These are phyloP conservation scores for Bertia moriformis DNA, from an alignment of 2,329 filamentous ascomycete genomes.

Conservation along the genomic window DNA sequence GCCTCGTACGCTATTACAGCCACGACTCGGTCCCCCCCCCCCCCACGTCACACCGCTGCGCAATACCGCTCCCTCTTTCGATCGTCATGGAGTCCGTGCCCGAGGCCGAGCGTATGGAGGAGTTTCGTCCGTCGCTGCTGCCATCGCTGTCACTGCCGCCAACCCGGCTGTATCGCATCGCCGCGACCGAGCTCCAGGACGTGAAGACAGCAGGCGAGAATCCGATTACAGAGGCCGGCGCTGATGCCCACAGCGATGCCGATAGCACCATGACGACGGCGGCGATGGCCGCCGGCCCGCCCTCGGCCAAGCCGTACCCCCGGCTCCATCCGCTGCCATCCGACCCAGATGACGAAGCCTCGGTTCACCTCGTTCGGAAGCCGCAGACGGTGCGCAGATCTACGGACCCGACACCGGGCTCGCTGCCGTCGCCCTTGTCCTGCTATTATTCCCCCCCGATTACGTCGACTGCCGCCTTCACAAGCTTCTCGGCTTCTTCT, in stretches of 20 bases:
- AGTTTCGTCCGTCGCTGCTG: conserved; percentile 43
- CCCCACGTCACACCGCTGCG: no score
- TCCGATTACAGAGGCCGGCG: conserved; percentile 2
- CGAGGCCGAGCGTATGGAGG: conserved; percentile 55
- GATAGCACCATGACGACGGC: no score
- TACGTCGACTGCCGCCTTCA: conserved; percentile 4
- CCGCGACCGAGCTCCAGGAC: conserved; percentile 9
- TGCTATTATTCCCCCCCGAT: background rate
- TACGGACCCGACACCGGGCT: conserved; percentile 38
- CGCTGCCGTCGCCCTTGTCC: conserved; percentile 30
- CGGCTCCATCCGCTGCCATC: background rate
- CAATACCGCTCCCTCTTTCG: no score
- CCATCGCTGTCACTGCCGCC: conserved; percentile 35
- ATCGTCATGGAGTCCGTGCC: conserved; percentile 53
- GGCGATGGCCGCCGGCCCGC: background rate
- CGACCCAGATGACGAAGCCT: conserved; percentile 14
- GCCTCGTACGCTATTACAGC: no score
- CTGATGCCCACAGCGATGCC: no score
- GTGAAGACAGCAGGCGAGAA: conserved; percentile 5
- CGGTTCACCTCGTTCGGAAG: conserved; percentile 30
- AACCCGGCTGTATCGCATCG: conserved; percentile 10
- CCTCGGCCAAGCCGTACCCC: background rate
- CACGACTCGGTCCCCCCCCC: no score
- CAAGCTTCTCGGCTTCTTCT: no score
- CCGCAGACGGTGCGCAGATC: conserved; percentile 38